Percentiles rank a stretch among this genome's conserved stretches.
These are phyloP conservation scores for Trichothecium roseum DNA, from an alignment of 2,329 filamentous ascomycete species.

Conservation along the genomic window DNA sequence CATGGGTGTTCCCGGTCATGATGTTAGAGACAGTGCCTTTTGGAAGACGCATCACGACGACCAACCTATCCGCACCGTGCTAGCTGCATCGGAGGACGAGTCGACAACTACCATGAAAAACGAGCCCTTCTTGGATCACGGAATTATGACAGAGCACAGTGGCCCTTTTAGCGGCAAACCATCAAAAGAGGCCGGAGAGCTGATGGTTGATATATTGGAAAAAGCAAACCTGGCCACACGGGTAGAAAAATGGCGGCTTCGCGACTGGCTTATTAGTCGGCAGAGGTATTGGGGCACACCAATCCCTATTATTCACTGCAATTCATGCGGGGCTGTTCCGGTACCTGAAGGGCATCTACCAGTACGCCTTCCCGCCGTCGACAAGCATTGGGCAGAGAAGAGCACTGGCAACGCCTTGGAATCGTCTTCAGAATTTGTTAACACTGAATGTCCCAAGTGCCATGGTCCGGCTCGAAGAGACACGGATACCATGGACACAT, in stretches of 20 bases:
- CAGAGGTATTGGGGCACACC: constrained; percentile 88
- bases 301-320: constrained; percentile 80
- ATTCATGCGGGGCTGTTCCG: constrained; percentile 64
- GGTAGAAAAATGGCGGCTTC: constrained; percentile 67
- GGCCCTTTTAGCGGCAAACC: constrained; percentile 53
- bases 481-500: constrained; percentile 94
- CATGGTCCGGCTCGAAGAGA: constrained; percentile 62
- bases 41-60: constrained; percentile 61
- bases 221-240: constrained; percentile 46
- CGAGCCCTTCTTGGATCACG: constrained; percentile 53
- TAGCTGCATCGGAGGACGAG: constrained; percentile 41
- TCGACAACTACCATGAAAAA: constrained; percentile 30
- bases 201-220: constrained; percentile 48
- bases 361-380: constrained; percentile 60
- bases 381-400: constrained; percentile 56
- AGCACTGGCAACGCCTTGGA: constrained; percentile 71
- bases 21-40: constrained; percentile 67
- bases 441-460: constrained; percentile 68
- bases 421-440: constrained; percentile 60
- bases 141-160: constrained; percentile 56
- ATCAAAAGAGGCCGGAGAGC: constrained; percentile 51
- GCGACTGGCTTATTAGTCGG: constrained; percentile 87
- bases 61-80: constrained; percentile 51
- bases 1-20: constrained; percentile 87
- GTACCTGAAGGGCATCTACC: constrained; percentile 70